phyloP scores from a whole-genome alignment of 352 stramenopile genomes.

The Pythium oligandrum region DNA sequence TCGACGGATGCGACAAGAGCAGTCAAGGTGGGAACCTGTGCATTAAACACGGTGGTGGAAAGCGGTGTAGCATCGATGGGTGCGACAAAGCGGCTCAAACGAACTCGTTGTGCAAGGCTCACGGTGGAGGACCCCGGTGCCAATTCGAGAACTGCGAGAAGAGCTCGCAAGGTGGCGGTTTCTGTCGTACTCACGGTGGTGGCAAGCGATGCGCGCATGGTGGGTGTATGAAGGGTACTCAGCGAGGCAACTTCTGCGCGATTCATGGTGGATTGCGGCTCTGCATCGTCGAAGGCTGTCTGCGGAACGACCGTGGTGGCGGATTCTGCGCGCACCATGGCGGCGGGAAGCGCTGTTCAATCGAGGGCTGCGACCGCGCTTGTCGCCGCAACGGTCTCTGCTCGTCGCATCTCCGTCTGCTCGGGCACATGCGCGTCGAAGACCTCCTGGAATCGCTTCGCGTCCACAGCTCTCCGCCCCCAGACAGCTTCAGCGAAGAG shows the following conservation, averaged over 20 bases:
- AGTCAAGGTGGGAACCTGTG: slow-evolving; percentile 80
- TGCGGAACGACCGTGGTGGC: slow-evolving; percentile 50
- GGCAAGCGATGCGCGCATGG: slow-evolving; percentile 31
- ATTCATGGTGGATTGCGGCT: slow-evolving; percentile 54
- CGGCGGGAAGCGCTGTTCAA: slow-evolving; percentile 75
- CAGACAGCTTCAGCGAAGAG: too few species aligned
- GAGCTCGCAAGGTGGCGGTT: slow-evolving; percentile 41
- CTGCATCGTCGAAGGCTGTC: slow-evolving; percentile 72
- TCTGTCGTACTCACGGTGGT: slow-evolving; percentile 41
- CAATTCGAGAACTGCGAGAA: slow-evolving; percentile 35
- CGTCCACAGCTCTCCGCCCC: too few species aligned
- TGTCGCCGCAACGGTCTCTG: slow-evolving; percentile 76
- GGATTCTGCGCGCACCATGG: slow-evolving; percentile 31
- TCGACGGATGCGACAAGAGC: slow-evolving; percentile 80
- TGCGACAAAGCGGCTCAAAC: slow-evolving; percentile 68
- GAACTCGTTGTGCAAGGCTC: slow-evolving; percentile 39
- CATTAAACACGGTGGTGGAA: slow-evolving; percentile 84
- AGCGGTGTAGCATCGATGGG: slow-evolving; percentile 70
- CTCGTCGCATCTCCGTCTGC: slow-evolving; percentile 60
- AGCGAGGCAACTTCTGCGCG: slow-evolving; percentile 33
- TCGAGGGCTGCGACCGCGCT: slow-evolving; percentile 58
- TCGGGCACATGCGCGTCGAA: slow-evolving; percentile 9
- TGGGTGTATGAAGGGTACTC: slow-evolving; percentile 39
- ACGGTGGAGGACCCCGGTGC: slow-evolving; percentile 42
- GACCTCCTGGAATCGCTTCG: slow-evolving; percentile 12